Percentiles rank a stretch among this genome's conserved stretches.
Conservation (phyloP, 139 green algal species). For the Coccomyxa sp. region DNA sequence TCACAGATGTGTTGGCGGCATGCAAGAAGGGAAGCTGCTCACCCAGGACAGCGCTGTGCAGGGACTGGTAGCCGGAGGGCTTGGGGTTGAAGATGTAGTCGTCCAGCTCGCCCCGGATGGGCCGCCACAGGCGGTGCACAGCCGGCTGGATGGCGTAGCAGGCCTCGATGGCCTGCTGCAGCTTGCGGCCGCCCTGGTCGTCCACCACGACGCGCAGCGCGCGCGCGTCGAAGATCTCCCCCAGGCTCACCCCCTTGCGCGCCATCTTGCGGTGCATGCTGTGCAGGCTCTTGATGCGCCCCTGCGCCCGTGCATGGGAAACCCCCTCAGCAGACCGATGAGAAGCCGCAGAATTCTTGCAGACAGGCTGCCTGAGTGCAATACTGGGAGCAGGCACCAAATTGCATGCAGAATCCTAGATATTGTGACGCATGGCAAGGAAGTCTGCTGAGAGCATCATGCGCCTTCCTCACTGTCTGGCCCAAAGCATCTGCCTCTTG, state of each 20-base stretch:
- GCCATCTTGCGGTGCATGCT: constrained; percentile 86
- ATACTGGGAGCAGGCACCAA: too few species aligned
- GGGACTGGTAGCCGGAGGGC: constrained; percentile 65
- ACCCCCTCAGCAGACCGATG: too few species aligned
- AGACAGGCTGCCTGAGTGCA: too few species aligned
- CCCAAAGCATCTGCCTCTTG: too few species aligned
- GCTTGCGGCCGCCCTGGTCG: constrained; percentile 48
- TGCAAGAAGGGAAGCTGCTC: not conserved
- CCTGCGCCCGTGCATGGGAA: too few species aligned
- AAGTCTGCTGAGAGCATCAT: too few species aligned
- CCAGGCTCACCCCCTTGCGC: constrained; percentile 69
- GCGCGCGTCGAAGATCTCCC: constrained; percentile 81
- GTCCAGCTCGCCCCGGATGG: constrained; percentile 71
- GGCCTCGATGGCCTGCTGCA: constrained; percentile 6
- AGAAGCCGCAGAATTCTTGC: too few species aligned
- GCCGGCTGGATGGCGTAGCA: constrained; percentile 80
- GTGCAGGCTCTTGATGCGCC: constrained; percentile 88
- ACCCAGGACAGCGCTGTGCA: constrained; percentile 74
- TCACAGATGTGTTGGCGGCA: not conserved
- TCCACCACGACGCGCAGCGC: constrained; percentile 90
- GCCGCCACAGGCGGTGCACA: constrained; percentile 83
- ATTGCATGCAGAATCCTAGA: too few species aligned
- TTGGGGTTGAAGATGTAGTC: constrained; percentile 91
- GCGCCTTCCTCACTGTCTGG: too few species aligned
- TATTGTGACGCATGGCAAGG: too few species aligned